Conservation (phyloP, 2,329 filamentous ascomycete species). For the Scedosporium dehoogii region DNA sequence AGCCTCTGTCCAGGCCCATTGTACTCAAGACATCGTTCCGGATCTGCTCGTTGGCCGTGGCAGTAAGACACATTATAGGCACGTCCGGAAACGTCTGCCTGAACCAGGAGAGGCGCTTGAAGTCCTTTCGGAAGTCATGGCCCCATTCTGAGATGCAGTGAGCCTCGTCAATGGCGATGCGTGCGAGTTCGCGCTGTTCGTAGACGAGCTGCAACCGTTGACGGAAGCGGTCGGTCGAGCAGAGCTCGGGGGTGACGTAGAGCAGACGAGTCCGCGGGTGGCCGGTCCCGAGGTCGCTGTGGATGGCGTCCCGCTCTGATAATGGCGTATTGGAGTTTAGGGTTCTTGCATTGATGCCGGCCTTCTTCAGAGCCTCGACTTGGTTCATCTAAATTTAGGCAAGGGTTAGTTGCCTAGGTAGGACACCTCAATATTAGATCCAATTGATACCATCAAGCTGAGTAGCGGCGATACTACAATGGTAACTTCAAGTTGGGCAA, state of each 20-base stretch:
- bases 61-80: constrained; percentile 86
- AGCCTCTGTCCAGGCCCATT: constrained; percentile 52
- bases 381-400: constrained; percentile 65
- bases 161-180: constrained; percentile 86
- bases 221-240: constrained; percentile 68
- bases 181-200: constrained; percentile 71
- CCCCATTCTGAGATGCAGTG: constrained; percentile 99
- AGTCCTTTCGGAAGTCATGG: constrained; percentile 90
- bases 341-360: constrained; percentile 70
- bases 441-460: constrained; percentile 65
- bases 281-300: constrained; percentile 75
- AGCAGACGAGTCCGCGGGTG: constrained; percentile 76
- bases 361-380: constrained; percentile 65
- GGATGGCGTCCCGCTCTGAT: constrained; percentile 55
- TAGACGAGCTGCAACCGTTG: constrained; percentile 63
- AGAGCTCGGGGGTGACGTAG: constrained; percentile 90
- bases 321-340: constrained; percentile 74
- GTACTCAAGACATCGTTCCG: constrained; percentile 73
- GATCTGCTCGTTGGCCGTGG: constrained; percentile 75
- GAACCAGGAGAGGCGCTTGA: constrained; percentile 81
- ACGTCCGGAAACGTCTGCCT: constrained; percentile 71
- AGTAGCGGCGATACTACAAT: constrained; percentile 84
- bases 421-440: neutral
- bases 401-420: neutral
- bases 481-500: constrained; percentile 51